phyloP scores from a whole-genome alignment of 2,329 filamentous ascomycete genomes.

The Didymella exigua region DNA sequence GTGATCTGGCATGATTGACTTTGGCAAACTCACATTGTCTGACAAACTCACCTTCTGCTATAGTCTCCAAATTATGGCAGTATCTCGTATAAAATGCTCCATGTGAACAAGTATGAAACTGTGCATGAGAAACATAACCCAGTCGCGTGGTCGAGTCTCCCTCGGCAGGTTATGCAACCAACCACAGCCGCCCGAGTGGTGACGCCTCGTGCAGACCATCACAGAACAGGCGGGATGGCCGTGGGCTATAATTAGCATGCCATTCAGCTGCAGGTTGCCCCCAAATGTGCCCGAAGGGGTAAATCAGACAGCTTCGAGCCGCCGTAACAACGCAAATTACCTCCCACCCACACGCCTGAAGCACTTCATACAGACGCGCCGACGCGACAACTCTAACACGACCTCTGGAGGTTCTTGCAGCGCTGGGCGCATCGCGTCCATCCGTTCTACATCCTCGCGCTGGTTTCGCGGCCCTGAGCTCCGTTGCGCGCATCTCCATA shows the following conservation, averaged over 20 bases:
- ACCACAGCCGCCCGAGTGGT: constrained; percentile 2
- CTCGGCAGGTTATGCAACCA: constrained; percentile 4
- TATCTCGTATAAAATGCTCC: not conserved
- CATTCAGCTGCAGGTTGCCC: constrained; percentile 15
- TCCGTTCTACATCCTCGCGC: constrained; percentile 28
- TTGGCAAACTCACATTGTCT: not conserved
- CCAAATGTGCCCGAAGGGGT: constrained; percentile 17
- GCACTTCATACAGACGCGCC: constrained; percentile 2
- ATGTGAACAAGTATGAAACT: constrained; percentile 1
- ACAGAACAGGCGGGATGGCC: constrained; percentile 9
- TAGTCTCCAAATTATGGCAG: not conserved
- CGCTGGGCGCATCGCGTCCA: constrained; percentile 40
- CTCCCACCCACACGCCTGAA: constrained; percentile 7
- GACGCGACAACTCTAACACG: not conserved
- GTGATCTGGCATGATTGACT: not conserved
- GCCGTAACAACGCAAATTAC: constrained; percentile 13
- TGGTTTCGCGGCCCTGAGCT: constrained; percentile 22
- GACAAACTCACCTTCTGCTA: not conserved
- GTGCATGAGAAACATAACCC: not conserved
- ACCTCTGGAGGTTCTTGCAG: constrained; percentile 9
- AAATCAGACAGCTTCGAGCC: constrained; percentile 14
- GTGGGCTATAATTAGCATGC: constrained; percentile 15
- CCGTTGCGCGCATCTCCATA: constrained; percentile 15
- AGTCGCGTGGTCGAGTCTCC: constrained; percentile 1
- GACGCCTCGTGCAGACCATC: constrained; percentile 7